Evolutionary conservation across 352 stramenopile genomes (phyloP), one percentile per base, ranked within the genome.

Genomic region (Pythium monospermum): DNA sequence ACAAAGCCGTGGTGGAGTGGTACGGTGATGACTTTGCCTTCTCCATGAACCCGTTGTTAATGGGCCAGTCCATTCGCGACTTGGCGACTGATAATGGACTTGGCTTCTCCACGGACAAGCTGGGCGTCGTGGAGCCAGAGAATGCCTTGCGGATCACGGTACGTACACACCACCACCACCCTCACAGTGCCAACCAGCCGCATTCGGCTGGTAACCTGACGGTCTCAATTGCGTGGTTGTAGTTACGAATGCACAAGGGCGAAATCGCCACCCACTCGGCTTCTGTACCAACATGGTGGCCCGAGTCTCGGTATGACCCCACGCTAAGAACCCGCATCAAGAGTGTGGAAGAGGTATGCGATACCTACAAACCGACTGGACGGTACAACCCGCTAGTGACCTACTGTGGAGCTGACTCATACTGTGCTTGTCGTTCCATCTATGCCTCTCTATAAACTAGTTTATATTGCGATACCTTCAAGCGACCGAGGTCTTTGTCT

Each of bases 21-120:
- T 89, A 85, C 44, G 73, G 78, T 25, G 71, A 89, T n/a, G 78
- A 87, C 43, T 89, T 89, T 47, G 67, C 69, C 5, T 71, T 84
- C 43, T 65, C 75, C 31, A 54, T 77, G 39, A 89, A 87, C 41
- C 78, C 75, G 38, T 89, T 89, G 56, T 69, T 89, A 54, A 69
- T 59, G 8, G 59, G 59, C 37, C 53, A 64, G 38, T 85, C 77
- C 16, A 49, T 88, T 19, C 53, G 65, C 3, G 73, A 88, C 47
- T 69, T 68, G 38, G 75, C 61, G 0, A 42, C 74, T 23, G 71
- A 74, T 22, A 59, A 61, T 10, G 63, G 61, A 0, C 42, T 86
- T n/a, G 21, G 21, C 25, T 58, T 64, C 49, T n/a, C n/a, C n/a
- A 48, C 44, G 1, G 7, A 30, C 1, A 53, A 54, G 26, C 12